Evolutionary conservation across 2,329 filamentous ascomycete species (phyloP).

Genomic region (Pseudogymnoascus sp.): DNA sequence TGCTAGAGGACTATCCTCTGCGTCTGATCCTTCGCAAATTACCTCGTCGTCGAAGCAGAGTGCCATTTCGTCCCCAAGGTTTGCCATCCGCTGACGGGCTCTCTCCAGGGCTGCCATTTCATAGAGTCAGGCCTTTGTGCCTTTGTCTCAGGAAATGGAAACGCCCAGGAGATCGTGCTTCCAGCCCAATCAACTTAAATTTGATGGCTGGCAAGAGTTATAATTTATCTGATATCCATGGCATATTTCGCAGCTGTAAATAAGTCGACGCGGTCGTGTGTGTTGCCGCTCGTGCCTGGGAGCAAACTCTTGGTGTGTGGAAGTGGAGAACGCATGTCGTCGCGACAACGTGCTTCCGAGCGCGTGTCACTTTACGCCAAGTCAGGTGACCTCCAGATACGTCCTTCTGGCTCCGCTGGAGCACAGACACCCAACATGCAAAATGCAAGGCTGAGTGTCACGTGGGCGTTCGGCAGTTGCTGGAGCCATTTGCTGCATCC

Average conservation of each 20-base stretch:
- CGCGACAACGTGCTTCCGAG: conserved; percentile 4
- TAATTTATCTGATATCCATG: background rate
- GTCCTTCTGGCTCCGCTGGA: background rate
- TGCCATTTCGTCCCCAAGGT: background rate
- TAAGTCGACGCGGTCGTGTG: background rate
- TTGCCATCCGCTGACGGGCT: background rate
- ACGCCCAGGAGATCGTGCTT: background rate
- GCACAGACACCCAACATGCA: background rate
- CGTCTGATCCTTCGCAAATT: background rate
- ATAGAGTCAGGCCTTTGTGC: background rate
- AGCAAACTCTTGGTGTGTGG: conserved; percentile 4
- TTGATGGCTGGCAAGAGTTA: background rate
- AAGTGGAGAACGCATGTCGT: conserved; percentile 7
- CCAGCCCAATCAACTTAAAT: background rate
- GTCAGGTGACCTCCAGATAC: background rate
- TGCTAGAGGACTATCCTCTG: conserved; percentile 21
- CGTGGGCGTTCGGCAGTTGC: too few relatives aligned
- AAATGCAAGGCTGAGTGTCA: too few relatives aligned
- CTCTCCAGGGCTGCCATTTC: background rate
- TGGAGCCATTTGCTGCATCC: too few relatives aligned
- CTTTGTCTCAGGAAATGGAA: background rate
- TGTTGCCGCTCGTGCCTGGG: background rate
- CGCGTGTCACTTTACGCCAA: conserved; percentile 8
- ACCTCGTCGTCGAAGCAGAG: background rate
- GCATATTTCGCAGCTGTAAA: background rate